These are phyloP conservation scores for Neurospora sp. DNA, from an alignment of 495 filamentous ascomycete species.

Conservation along the genomic window DNA sequence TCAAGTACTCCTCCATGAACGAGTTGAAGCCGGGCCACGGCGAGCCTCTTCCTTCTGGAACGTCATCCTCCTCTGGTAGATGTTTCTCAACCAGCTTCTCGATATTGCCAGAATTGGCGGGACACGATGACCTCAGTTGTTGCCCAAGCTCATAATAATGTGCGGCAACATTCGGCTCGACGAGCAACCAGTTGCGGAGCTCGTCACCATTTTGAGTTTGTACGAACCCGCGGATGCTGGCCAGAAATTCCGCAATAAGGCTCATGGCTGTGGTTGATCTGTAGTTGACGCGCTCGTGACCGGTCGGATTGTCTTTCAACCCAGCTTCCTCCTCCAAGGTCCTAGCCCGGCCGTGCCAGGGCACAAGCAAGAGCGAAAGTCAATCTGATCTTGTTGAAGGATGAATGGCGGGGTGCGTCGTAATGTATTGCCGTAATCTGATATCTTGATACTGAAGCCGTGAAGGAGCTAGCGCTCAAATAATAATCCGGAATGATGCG, in stretches of 20 bases:
- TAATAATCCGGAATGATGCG: background rate
- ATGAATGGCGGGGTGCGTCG: background rate
- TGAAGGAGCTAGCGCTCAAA: background rate
- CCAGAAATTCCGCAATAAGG: constrained; percentile 30
- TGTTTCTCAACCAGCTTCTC: constrained; percentile 50
- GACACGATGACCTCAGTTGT: constrained; percentile 53
- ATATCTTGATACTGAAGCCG: background rate
- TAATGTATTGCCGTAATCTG: background rate
- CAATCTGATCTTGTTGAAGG: background rate
- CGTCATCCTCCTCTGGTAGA: constrained; percentile 40
- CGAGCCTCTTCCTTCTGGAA: constrained; percentile 40
- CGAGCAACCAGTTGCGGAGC: constrained; percentile 35
- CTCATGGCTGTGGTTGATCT: constrained; percentile 19
- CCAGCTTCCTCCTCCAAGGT: background rate
- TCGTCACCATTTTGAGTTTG: constrained; percentile 27
- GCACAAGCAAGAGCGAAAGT: background rate
- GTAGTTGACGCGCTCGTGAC: background rate
- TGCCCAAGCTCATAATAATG: constrained; percentile 57
- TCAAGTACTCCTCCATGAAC: constrained; percentile 70
- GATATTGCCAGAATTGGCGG: constrained; percentile 39
- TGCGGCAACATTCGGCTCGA: constrained; percentile 37
- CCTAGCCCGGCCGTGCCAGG: background rate
- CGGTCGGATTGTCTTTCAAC: background rate
- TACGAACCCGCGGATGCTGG: constrained; percentile 30
- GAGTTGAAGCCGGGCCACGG: constrained; percentile 65